phyloP scores from a whole-genome alignment of 257 asterid genomes.

The Agastache rugosa region DNA sequence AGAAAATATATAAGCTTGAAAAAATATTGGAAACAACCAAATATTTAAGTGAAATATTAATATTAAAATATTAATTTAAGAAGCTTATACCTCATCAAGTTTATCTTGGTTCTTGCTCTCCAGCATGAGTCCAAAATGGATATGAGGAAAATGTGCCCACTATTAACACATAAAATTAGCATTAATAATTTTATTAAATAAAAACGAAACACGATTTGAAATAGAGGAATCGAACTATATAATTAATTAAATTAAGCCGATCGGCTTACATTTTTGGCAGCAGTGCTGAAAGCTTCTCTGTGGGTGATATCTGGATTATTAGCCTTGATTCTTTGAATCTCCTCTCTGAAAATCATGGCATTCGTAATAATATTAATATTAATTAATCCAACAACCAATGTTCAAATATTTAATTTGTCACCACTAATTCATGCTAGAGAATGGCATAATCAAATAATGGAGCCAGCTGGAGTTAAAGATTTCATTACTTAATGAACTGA shows the following conservation, averaged over 20 bases:
- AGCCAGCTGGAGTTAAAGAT: neutral
- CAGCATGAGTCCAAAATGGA: conserved; percentile 91
- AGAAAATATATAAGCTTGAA: too few species aligned
- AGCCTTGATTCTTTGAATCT: conserved; percentile 89
- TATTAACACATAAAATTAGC: conserved; percentile 36
- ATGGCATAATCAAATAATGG: neutral
- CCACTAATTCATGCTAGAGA: conserved; percentile 7
- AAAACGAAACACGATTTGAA: neutral
- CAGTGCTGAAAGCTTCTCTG: conserved; percentile 93
- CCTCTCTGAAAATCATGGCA: conserved; percentile 57
- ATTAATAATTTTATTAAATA: too few species aligned
- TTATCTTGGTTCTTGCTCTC: conserved; percentile 68
- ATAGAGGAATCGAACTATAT: neutral
- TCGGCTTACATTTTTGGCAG: conserved; percentile 75
- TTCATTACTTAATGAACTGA: conserved; percentile 82
- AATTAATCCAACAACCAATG: conserved; percentile 1
- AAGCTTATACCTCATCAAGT: conserved; percentile 54
- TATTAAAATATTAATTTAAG: too few species aligned
- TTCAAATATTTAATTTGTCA: too few species aligned
- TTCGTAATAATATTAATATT: too few species aligned
- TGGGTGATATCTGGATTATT: conserved; percentile 86
- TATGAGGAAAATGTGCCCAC: conserved; percentile 99
- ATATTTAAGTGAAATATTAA: too few species aligned
- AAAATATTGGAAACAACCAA: too few species aligned
- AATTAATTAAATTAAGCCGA: conserved; percentile 24